Conservation (phyloP, 1,284 basidiomycete genomes). For the Veloporphyrellus conicus region DNA sequence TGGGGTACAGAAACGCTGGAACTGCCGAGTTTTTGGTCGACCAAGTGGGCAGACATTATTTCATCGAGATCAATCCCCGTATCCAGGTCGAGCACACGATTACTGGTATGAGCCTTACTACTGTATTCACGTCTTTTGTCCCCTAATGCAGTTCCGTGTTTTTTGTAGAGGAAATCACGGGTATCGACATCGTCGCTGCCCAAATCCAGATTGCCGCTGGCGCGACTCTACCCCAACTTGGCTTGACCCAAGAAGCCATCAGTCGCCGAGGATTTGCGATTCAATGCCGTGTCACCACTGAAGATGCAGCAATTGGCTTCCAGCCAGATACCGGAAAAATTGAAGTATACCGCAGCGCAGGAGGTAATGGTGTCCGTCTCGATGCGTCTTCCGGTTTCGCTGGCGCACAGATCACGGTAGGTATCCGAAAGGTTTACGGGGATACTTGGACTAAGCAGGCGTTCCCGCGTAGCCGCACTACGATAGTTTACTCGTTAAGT, state of each 20-base stretch:
- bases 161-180: conserved; percentile 88
- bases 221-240: conserved; percentile 91
- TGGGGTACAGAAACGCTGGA: conserved; percentile 94
- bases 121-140: conserved; percentile 3
- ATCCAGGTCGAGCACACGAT: conserved; percentile 99
- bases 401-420: conserved; percentile 95
- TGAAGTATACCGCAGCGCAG: conserved; percentile 97
- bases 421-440: conserved; percentile 18
- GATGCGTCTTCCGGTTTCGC: conserved; percentile 98
- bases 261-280: conserved; percentile 96
- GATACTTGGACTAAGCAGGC: neutral
- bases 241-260: conserved; percentile 95
- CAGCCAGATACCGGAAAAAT: conserved; percentile 99
- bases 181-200: conserved; percentile 96
- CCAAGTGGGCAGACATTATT: conserved; percentile 92
- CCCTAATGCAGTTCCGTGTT: conserved; percentile 2
- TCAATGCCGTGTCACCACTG: conserved; percentile 99
- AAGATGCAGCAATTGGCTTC: conserved; percentile 88
- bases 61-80: conserved; percentile 98
- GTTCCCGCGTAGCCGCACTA: conserved; percentile 75
- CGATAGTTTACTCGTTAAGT: conserved; percentile 97
- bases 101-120: conserved; percentile 58
- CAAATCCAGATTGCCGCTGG: conserved; percentile 99
- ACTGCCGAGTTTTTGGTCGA: conserved; percentile 98
- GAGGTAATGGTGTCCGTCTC: conserved; percentile 97